Percentiles rank a stretch among this genome's conserved stretches.
phyloP scores from a whole-genome alignment of 148 eudicot genomes.

The Rhododendron mucronatum region DNA sequence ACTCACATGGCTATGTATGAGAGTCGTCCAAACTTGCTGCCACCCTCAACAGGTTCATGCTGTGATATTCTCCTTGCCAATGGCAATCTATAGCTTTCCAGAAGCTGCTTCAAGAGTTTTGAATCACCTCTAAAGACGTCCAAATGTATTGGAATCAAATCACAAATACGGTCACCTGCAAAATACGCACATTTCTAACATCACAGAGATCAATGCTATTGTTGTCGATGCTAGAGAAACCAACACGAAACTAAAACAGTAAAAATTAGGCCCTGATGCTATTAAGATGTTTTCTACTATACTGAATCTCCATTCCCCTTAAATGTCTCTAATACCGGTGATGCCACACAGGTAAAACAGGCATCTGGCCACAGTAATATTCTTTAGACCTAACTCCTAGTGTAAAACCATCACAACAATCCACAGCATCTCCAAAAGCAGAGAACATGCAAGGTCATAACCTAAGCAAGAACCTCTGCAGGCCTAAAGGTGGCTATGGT shows the following conservation, averaged over 20 bases:
- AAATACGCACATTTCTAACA: conserved; percentile 10
- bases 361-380: not conserved
- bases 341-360: not conserved
- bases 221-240: not conserved
- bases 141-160: conserved; percentile 78
- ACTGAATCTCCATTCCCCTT: not conserved
- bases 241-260: not conserved
- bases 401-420: not conserved
- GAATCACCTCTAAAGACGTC: conserved; percentile 79
- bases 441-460: not conserved
- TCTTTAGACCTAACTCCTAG: not conserved
- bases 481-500: not conserved
- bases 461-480: not conserved
- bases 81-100: conserved; percentile 70
- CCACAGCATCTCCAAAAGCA: conserved; percentile 1
- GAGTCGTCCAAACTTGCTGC: conserved; percentile 42
- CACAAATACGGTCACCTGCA: conserved; percentile 80
- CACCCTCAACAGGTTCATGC: conserved; percentile 20
- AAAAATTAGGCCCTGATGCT: not conserved
- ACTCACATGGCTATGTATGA: conserved; percentile 91
- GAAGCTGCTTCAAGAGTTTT: conserved; percentile 50
- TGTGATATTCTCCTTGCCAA: conserved; percentile 29
- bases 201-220: not conserved
- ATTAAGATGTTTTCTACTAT: not conserved
- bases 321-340: not conserved